A percentile compares a stretch with the other conserved stretches of the same genome.
Evolutionary conservation across 345 rosid species (phyloP).

Genomic region (Atalantia buxifolia): DNA sequence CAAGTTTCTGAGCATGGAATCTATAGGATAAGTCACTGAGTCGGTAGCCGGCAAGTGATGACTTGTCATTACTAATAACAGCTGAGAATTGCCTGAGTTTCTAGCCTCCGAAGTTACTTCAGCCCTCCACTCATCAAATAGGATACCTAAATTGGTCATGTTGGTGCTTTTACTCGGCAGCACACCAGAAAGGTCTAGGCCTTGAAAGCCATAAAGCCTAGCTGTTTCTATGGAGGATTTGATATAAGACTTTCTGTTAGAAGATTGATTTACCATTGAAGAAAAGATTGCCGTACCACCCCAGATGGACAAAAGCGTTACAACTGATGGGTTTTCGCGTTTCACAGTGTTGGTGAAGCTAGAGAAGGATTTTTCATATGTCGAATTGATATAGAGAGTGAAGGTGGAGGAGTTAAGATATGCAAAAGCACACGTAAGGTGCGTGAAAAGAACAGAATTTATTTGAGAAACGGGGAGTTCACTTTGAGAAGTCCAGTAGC

Average conservation of each 20-base stretch:
- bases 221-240: conserved; percentile 23
- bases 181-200: conserved; percentile 25
- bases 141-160: conserved; percentile 19
- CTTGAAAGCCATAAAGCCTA: conserved; percentile 25
- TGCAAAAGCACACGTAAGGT: conserved; percentile 33
- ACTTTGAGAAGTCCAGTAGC: neutral
- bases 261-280: conserved; percentile 14
- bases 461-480: neutral
- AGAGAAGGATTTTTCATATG: conserved; percentile 12
- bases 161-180: conserved; percentile 14
- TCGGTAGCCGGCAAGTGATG: neutral
- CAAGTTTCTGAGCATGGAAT: conserved; percentile 17
- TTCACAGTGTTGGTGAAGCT: conserved; percentile 16
- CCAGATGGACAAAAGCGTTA: conserved; percentile 22
- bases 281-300: conserved; percentile 5
- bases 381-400: neutral
- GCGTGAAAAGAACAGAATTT: neutral
- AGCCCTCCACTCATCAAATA: conserved; percentile 33
- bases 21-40: conserved; percentile 15
- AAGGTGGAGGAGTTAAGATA: conserved; percentile 9
- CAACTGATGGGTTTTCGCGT: conserved; percentile 19
- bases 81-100: conserved; percentile 10
- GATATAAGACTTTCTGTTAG: conserved; percentile 15
- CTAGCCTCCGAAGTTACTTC: conserved; percentile 17
- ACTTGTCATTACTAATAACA: conserved; percentile 19